These are phyloP conservation scores for Salicornia ramosissima DNA, from an alignment of 148 eudicot species.

Conservation along the genomic window DNA sequence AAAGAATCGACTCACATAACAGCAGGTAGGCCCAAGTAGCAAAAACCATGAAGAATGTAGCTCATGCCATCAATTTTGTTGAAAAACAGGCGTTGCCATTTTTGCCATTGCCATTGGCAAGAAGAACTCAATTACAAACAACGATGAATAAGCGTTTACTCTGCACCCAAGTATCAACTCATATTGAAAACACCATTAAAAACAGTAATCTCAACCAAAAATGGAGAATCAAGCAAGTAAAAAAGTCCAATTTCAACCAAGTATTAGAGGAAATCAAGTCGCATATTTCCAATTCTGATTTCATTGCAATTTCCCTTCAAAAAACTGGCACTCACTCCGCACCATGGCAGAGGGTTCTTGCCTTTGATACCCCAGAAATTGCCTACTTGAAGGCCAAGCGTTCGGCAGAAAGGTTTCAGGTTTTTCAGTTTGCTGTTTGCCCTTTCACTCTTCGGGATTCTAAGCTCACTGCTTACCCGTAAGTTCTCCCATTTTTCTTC, in stretches of 20 bases:
- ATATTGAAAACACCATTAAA: conserved; percentile 5
- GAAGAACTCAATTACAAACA: not conserved
- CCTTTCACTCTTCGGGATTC: conserved; percentile 61
- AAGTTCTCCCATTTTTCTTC: conserved; percentile 11
- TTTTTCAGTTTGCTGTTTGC: conserved; percentile 84
- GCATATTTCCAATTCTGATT: conserved; percentile 48
- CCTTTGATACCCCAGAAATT: conserved; percentile 60
- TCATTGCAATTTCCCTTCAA: conserved; percentile 63
- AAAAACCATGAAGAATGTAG: not conserved
- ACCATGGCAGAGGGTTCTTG: conserved; percentile 65
- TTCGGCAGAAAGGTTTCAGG: conserved; percentile 67
- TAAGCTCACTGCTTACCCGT: conserved; percentile 78
- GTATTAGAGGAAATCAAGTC: conserved; percentile 39
- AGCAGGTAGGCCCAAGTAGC: not conserved
- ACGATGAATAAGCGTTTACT: conserved; percentile 35
- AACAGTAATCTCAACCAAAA: conserved; percentile 16
- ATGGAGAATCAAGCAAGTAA: conserved; percentile 72
- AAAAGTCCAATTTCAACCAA: conserved; percentile 58
- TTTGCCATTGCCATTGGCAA: too few relatives aligned
- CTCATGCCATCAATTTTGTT: conserved; percentile 13
- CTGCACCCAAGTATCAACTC: conserved; percentile 23
- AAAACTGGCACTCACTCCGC: conserved; percentile 72
- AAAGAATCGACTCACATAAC: not conserved
- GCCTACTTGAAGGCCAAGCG: conserved; percentile 69
- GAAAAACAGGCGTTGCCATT: too few relatives aligned